Percentiles rank a stretch among this genome's conserved stretches.
phyloP scores from a whole-genome alignment of 2,329 filamentous ascomycete species.

The Penicillium frequentans region DNA sequence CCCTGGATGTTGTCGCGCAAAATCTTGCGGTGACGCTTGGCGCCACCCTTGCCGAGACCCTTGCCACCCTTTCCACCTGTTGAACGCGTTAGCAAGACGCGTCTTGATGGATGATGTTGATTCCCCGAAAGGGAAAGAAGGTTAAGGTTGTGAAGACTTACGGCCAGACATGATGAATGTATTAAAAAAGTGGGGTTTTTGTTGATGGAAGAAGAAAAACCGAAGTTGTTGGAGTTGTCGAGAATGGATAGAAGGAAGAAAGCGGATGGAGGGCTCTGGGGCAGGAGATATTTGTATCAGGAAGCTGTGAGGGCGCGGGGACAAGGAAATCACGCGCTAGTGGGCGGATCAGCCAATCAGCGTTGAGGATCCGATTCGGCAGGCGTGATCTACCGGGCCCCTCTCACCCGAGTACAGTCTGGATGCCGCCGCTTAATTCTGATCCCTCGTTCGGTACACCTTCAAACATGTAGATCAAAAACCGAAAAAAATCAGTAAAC shows the following conservation, averaged over 20 bases:
- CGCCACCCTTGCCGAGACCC: slow-evolving; percentile 96
- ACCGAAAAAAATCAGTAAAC: slow-evolving; percentile 11
- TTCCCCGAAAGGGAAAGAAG: slow-evolving; percentile 1
- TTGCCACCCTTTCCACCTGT: slow-evolving; percentile 93
- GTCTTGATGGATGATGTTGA: not conserved
- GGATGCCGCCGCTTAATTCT: slow-evolving; percentile 26
- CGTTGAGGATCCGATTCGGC: slow-evolving; percentile 25
- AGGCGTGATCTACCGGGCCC: slow-evolving; percentile 28
- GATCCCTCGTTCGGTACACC: slow-evolving; percentile 25
- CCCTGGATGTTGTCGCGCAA: slow-evolving; percentile 99
- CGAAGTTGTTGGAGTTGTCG: slow-evolving; percentile 19
- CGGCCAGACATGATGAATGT: slow-evolving; percentile 58
- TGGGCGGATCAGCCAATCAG: slow-evolving; percentile 38
- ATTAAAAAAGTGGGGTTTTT: slow-evolving; percentile 20
- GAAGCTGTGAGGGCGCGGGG: slow-evolving; percentile 26
- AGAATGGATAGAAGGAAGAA: slow-evolving; percentile 28
- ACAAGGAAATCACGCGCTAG: slow-evolving; percentile 40
- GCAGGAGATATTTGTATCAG: slow-evolving; percentile 44
- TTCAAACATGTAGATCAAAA: slow-evolving; percentile 15
- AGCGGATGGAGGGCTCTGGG: slow-evolving; percentile 23
- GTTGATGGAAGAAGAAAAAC: slow-evolving; percentile 11
- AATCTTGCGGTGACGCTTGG: slow-evolving; percentile 99
- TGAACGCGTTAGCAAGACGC: slow-evolving; percentile 38
- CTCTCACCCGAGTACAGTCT: slow-evolving; percentile 20
- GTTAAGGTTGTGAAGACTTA: slow-evolving; percentile 41